These are phyloP conservation scores for Aspergillus sp. DNA, from an alignment of 2,329 filamentous ascomycete species.

Conservation along the genomic window DNA sequence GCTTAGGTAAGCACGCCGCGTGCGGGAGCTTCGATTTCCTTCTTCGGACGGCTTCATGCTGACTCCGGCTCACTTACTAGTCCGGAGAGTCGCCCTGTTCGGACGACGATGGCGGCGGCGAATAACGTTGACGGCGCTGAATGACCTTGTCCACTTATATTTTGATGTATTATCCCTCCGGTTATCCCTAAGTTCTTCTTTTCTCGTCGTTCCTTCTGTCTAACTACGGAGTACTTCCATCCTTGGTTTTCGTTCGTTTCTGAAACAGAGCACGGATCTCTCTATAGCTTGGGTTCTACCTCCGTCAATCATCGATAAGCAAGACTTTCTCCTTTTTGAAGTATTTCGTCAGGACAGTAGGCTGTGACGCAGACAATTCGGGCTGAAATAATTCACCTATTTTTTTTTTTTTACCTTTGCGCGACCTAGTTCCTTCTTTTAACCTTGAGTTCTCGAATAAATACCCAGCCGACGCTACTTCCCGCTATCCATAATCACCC, in stretches of 20 bases:
- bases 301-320: neutral
- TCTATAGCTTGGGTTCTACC: conserved; percentile 15
- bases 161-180: neutral
- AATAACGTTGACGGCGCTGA: conserved; percentile 1
- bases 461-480: neutral
- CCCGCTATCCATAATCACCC: conserved; percentile 18
- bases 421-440: conserved; percentile 5
- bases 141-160: neutral
- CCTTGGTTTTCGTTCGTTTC: conserved; percentile 15
- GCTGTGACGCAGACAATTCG: neutral
- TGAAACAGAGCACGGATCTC: conserved; percentile 39
- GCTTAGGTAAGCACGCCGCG: conserved; percentile 28
- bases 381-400: neutral
- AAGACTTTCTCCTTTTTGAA: neutral
- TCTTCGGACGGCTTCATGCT: conserved; percentile 5
- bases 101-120: conserved; percentile 3
- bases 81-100: no score
- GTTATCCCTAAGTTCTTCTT: neutral
- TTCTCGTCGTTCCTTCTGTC: neutral
- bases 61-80: neutral
- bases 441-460: neutral
- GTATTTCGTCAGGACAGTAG: neutral
- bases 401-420: neutral
- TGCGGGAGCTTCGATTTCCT: conserved; percentile 21
- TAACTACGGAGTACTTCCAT: conserved; percentile 5